Evolutionary conservation across 1,139 yeast species (phyloP), one percentile per base, ranked within the genome.

Genomic region (Taphrina communis): DNA sequence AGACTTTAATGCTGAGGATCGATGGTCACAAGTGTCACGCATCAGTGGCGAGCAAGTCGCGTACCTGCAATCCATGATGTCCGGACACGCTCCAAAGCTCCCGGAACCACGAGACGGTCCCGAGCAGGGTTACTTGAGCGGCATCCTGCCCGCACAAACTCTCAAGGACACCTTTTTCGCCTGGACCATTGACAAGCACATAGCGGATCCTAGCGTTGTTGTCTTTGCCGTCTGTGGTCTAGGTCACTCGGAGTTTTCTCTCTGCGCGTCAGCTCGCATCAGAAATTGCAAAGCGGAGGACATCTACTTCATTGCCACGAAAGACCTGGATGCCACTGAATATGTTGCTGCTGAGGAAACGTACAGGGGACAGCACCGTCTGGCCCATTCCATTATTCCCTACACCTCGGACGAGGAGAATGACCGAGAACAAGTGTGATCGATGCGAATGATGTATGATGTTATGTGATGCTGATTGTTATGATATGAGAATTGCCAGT

Each of bases 161-260:
- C 52, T 58, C 7, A 58, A 58, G 35, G 62, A 58, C 35, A 58
- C 62, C 42, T 58, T 58, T 25, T 58, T 58, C 42, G 62, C 62
- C 39, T 58, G 62, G 62, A 19, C 53, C 19, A 44, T 58, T n/a
- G 62, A 58, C 25, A 17, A n/a, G 35, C 62, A 58, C 21, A 21
- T 58, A 5, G 21, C 9, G 11, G 53, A 42, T n/a, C 53, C 62
- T 2, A 25, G 44, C 12, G 31, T 44, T 19, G 42, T 58, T 14
- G 62, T 58, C 14, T 35, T 25, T 17, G 62, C 36, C 53, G 53
- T 58, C 25, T 58, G 62, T 17, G 62, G 62, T 11, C 53, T 58
- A 7, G 62, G 62, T n/a, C 62, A 58, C 17, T 42, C 52, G 6
- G 62, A 58, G n/a, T 58, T 12, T 42, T 14, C 25, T 31, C n/a